Evolutionary conservation across 202 grass and related monocot genomes (phyloP).

Genomic region (Elaeis oleifera): DNA sequence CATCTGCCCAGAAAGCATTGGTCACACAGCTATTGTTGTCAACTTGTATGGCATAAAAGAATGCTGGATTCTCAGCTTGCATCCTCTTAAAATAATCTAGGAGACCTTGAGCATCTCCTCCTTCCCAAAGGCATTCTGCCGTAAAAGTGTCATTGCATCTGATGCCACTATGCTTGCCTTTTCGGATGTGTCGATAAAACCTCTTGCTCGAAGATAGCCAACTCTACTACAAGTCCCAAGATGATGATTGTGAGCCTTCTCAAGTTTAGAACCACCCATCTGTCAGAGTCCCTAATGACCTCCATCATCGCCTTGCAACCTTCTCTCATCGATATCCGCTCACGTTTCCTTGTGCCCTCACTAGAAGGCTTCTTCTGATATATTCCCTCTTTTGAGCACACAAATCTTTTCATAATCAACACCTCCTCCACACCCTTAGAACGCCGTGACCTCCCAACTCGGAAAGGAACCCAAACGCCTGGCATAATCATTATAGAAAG

Average conservation of each 20-base stretch:
- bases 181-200: conserved; percentile 32
- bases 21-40: conserved; percentile 62
- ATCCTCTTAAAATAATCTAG: conserved; percentile 73
- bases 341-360: conserved; percentile 60
- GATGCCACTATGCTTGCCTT: conserved; percentile 38
- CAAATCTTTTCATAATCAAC: conserved; percentile 92
- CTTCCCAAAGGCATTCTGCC: conserved; percentile 76
- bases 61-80: conserved; percentile 56
- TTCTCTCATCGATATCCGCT: conserved; percentile 79
- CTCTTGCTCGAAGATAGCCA: conserved; percentile 65
- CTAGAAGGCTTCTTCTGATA: conserved; percentile 49
- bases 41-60: conserved; percentile 77
- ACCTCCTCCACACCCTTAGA: conserved; percentile 73
- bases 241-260: conserved; percentile 73
- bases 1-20: conserved; percentile 76
- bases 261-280: conserved; percentile 93
- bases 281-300: conserved; percentile 47
- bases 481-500: conserved; percentile 42
- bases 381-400: conserved; percentile 78
- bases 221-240: conserved; percentile 54
- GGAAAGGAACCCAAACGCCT: conserved; percentile 33
- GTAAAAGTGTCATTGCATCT: conserved; percentile 35
- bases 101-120: conserved; percentile 49
- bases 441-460: conserved; percentile 42
- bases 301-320: conserved; percentile 99